phyloP scores from a whole-genome alignment of 108 stramenopile species.

The Mediolabrus comicus region DNA sequence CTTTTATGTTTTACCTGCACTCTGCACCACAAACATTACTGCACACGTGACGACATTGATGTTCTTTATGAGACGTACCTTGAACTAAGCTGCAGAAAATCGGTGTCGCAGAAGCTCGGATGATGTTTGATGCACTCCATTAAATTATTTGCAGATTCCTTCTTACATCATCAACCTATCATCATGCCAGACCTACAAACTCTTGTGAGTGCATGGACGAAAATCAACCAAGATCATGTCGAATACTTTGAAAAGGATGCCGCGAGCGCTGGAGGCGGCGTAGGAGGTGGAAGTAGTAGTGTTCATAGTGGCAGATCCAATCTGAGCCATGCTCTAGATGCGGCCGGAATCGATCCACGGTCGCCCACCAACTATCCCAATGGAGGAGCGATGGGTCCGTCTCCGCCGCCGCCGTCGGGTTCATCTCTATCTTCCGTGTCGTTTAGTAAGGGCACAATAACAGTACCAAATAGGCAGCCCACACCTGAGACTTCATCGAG shows the following conservation, averaged over 20 bases:
- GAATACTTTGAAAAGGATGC: background rate
- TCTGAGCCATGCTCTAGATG: background rate
- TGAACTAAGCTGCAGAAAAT: too few species aligned
- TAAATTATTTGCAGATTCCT: too few species aligned
- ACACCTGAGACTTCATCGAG: background rate
- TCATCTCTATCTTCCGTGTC: background rate
- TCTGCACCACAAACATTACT: too few species aligned
- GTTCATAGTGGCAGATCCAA: background rate
- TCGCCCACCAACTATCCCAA: background rate
- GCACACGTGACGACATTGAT: too few species aligned
- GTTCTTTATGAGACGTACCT: too few species aligned
- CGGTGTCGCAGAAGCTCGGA: too few species aligned
- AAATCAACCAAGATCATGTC: slow-evolving; percentile 13
- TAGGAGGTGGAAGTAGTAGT: background rate
- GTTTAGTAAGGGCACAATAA: background rate
- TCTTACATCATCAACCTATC: background rate
- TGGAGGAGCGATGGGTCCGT: background rate
- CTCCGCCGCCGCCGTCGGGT: background rate
- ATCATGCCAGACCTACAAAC: too few species aligned
- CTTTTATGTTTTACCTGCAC: too few species aligned
- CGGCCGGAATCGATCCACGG: background rate
- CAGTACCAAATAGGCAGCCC: background rate
- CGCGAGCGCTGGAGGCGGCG: background rate
- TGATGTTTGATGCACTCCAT: too few species aligned
- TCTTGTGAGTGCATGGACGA: slow-evolving; percentile 14